Conservation (phyloP, 176 grass and related monocot species). For the Oryza glaberrima region DNA sequence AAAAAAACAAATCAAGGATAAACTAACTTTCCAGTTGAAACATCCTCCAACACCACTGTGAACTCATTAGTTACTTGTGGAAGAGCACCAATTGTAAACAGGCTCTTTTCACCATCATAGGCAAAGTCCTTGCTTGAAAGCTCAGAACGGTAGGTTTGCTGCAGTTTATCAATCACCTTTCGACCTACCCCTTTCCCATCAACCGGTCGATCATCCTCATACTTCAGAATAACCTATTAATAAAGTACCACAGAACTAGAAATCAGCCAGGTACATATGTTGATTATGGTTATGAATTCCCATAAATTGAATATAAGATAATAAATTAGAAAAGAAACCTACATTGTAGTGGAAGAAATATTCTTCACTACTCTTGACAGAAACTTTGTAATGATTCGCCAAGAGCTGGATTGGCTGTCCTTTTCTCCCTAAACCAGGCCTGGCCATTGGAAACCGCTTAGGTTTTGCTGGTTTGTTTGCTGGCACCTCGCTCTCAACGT, state of each 20-base stretch:
- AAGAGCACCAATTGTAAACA: constrained; percentile 65
- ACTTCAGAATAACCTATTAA: constrained; percentile 65
- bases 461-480: constrained; percentile 28
- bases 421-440: constrained; percentile 62
- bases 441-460: constrained; percentile 51
- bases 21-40: constrained; percentile 49
- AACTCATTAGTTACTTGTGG: constrained; percentile 66
- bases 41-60: constrained; percentile 61
- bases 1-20: constrained; percentile 4
- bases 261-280: constrained; percentile 24
- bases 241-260: background rate
- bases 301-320: constrained; percentile 4
- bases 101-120: constrained; percentile 70
- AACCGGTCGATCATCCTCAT: constrained; percentile 58
- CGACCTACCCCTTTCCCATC: constrained; percentile 63
- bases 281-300: background rate
- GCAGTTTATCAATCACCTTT: constrained; percentile 69
- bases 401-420: constrained; percentile 54
- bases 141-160: constrained; percentile 52
- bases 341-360: constrained; percentile 85
- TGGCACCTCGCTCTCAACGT: background rate
- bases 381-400: constrained; percentile 78
- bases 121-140: constrained; percentile 65
- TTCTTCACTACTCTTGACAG: constrained; percentile 50
- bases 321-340: constrained; percentile 34